These are phyloP conservation scores for Skeletonema tropicum DNA, from an alignment of 108 stramenopile genomes.

Conservation along the genomic window DNA sequence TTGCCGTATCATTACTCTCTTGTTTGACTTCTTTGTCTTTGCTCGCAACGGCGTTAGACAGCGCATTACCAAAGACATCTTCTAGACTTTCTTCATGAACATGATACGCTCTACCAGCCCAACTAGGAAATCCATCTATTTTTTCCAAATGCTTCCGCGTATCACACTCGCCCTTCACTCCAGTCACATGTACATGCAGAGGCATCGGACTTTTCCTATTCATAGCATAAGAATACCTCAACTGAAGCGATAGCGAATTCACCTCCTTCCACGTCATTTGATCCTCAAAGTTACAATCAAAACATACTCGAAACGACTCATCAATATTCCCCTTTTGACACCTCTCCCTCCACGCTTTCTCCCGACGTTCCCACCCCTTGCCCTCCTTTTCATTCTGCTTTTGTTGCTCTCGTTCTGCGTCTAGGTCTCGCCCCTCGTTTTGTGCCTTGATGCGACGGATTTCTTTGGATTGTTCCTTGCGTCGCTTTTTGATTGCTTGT, in stretches of 20 bases:
- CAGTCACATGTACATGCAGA: slow-evolving; percentile 52
- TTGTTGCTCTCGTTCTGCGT: slow-evolving; percentile 54
- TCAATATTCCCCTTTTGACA: slow-evolving; percentile 38
- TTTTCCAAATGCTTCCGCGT: slow-evolving; percentile 64
- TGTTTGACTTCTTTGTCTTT: background rate
- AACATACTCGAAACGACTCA: slow-evolving; percentile 52
- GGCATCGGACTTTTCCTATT: slow-evolving; percentile 64
- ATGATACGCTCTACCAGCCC: slow-evolving; percentile 64
- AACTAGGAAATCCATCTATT: slow-evolving; percentile 77
- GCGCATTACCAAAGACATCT: slow-evolving; percentile 39
- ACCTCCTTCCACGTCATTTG: slow-evolving; percentile 73
- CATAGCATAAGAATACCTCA: slow-evolving; percentile 73
- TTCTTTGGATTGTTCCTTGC: slow-evolving; percentile 68
- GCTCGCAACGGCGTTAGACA: background rate
- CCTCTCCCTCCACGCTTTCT: slow-evolving; percentile 55
- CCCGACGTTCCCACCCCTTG: slow-evolving; percentile 52
- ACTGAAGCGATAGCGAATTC: slow-evolving; percentile 67
- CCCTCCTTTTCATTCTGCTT: slow-evolving; percentile 50
- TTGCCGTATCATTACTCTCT: background rate
- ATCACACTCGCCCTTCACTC: slow-evolving; percentile 35
- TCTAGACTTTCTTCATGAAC: slow-evolving; percentile 48
- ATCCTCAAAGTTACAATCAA: slow-evolving; percentile 79
- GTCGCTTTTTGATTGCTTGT: slow-evolving; percentile 63
- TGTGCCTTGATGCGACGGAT: slow-evolving; percentile 64
- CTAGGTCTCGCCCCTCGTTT: slow-evolving; percentile 72